Evolutionary conservation across 129 eudicot species (phyloP).

Genomic region (carrot (Daucus carota)): DNA sequence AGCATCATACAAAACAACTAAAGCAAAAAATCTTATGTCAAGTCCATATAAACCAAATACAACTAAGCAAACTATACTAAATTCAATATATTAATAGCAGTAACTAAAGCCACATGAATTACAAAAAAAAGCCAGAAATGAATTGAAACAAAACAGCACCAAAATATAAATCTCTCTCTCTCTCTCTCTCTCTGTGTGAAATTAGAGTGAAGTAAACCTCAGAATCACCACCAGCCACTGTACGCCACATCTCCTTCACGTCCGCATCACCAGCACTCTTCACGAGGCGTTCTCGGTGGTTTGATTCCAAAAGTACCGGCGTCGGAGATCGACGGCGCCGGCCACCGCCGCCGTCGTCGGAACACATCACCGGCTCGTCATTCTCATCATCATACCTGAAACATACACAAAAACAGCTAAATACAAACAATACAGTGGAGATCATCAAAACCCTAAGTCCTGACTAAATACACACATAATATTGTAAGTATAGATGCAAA

Average conservation of each 20-base stretch:
- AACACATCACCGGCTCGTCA: slow-evolving; percentile 64
- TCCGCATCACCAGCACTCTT: slow-evolving; percentile 65
- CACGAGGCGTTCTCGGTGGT: slow-evolving; percentile 57
- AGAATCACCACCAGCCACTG: slow-evolving; percentile 75
- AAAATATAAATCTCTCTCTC: background rate
- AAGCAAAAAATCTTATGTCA: too few relatives aligned
- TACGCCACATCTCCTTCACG: slow-evolving; percentile 94
- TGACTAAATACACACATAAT: slow-evolving; percentile 21
- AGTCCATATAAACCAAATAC: background rate
- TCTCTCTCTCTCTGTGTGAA: background rate
- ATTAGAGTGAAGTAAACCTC: slow-evolving; percentile 40
- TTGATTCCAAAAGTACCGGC: slow-evolving; percentile 37
- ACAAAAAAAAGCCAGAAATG: background rate
- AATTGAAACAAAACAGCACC: background rate
- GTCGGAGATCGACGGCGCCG: slow-evolving; percentile 43
- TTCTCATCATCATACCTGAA: slow-evolving; percentile 67
- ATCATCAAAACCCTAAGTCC: slow-evolving; percentile 17
- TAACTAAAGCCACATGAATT: background rate
- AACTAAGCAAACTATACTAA: background rate
- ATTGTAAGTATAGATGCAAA: background rate
- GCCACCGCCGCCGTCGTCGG: slow-evolving; percentile 29
- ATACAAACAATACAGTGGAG: slow-evolving; percentile 4
- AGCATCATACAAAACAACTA: background rate
- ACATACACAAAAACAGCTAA: background rate
- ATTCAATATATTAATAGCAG: background rate